Evolutionary conservation across 1,284 basidiomycete genomes (phyloP), one percentile per base, ranked within the genome.

Genomic region (Paramarasmius palmivorus): DNA sequence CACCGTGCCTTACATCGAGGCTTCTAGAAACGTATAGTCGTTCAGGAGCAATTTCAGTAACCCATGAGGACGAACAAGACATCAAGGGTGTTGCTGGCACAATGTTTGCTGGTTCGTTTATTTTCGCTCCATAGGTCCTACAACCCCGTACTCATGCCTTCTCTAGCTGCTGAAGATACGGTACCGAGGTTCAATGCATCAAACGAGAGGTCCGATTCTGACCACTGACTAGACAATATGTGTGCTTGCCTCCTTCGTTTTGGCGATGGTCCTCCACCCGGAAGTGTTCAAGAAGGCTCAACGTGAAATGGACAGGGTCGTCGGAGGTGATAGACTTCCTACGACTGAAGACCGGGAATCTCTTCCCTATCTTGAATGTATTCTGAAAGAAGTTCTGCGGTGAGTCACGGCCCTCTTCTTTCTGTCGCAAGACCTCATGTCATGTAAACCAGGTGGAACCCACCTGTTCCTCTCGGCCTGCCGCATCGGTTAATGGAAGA

Each of bases 41-140:
- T 36, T 60, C 60, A 19, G 66, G 68, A 50, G 68, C 66, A 17
- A 59, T 57, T 32, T 41, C 29, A 22, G 55, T 74, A 44, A 59
- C 63, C 40, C 60, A 58, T 22, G 74, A 76, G 61, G 79, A 80
- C 50, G 81, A 82, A 59, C 72, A 75, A 54, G 79, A 81, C 62
- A 82, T 84, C 61, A 81, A 78, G 68, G 79, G 79, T 34, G 74
- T 77, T 22, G 79, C 81, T 37, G 81, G 76, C 15, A 78, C 77
- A 10, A 65, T 84, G 45, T 81, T 76, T 63, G 76, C 73, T 50
- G 76, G 76, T 77, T 60, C 56, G 67, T 29, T 19, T 20, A 23
- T n/a, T 8, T 36, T 20, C 17, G 20, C 3, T 10, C 39, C 19
- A 10, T 36, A 17, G 15, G 23, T 22, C 34, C 35, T 17, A 34